These are phyloP conservation scores for Colletotrichum limetticola DNA, from an alignment of 2,329 filamentous ascomycete genomes.

Conservation along the genomic window DNA sequence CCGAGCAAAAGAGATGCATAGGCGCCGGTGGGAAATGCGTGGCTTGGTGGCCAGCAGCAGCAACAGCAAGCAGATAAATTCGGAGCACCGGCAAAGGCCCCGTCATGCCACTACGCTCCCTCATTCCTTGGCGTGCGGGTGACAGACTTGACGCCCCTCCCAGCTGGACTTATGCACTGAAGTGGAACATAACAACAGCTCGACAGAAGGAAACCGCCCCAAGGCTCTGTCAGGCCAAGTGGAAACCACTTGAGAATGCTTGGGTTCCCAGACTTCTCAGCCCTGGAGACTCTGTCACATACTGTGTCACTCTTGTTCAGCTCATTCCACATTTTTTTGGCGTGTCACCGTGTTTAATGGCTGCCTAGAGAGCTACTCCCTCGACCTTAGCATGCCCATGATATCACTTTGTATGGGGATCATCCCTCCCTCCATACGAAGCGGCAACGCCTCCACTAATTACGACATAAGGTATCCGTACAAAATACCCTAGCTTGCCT, in stretches of 20 bases:
- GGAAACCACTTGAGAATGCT: neutral
- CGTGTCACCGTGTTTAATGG: neutral
- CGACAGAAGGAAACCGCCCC: neutral
- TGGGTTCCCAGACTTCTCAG: neutral
- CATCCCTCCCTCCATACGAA: slow-evolving; percentile 1
- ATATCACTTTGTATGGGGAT: slow-evolving; percentile 14
- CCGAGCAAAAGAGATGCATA: neutral
- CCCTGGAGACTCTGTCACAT: neutral
- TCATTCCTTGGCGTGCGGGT: slow-evolving; percentile 1
- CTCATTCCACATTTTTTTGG: neutral
- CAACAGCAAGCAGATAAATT: neutral
- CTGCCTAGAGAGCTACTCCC: neutral
- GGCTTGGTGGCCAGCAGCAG: neutral
- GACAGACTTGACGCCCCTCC: neutral
- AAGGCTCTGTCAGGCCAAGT: neutral
- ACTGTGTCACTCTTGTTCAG: neutral
- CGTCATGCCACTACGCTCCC: neutral
- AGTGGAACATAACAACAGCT: neutral
- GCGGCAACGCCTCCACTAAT: neutral
- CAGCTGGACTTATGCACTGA: neutral
- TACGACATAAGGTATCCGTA: too few species aligned
- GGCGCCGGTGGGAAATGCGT: neutral
- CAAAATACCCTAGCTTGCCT: too few species aligned
- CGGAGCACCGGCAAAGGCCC: neutral
- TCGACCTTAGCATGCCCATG: slow-evolving; percentile 3